Conservation (phyloP, 345 rosid species). For the Eutrema japonicum region DNA sequence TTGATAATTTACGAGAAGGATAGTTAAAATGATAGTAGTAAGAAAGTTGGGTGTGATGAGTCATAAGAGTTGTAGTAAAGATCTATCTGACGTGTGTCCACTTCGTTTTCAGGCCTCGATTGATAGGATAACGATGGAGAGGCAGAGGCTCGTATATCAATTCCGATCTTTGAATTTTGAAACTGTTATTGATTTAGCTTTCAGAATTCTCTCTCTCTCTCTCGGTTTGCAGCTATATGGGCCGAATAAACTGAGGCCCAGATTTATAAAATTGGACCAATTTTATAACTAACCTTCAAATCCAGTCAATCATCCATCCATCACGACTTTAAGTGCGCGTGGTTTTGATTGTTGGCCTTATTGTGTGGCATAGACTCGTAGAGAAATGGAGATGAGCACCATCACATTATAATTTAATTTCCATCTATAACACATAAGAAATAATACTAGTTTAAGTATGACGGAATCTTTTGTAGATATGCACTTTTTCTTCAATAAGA, state of each 20-base stretch:
- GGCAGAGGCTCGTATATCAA: not conserved
- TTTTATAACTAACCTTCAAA: too few species aligned
- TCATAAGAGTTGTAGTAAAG: slow-evolving; percentile 24
- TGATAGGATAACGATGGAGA: slow-evolving; percentile 36
- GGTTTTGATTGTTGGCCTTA: not conserved
- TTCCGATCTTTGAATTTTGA: too few species aligned
- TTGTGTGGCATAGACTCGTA: not conserved
- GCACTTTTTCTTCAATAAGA: too few species aligned
- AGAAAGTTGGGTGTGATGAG: slow-evolving; percentile 27
- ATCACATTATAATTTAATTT: not conserved
- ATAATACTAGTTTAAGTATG: not conserved
- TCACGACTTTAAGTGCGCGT: not conserved
- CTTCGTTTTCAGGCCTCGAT: slow-evolving; percentile 33
- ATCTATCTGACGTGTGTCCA: slow-evolving; percentile 37
- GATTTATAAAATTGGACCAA: too few species aligned
- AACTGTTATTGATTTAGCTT: too few species aligned
- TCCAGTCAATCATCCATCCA: not conserved
- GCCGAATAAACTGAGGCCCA: too few species aligned
- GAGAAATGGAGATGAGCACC: slow-evolving; percentile 1
- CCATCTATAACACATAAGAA: not conserved
- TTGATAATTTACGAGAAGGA: slow-evolving; percentile 17
- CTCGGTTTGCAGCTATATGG: too few species aligned
- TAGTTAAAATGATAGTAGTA: not conserved
- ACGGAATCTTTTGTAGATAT: not conserved
- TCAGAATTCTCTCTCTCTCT: too few species aligned